phyloP scores from a whole-genome alignment of 345 rosid species.

The Microthlaspi erraticum region DNA sequence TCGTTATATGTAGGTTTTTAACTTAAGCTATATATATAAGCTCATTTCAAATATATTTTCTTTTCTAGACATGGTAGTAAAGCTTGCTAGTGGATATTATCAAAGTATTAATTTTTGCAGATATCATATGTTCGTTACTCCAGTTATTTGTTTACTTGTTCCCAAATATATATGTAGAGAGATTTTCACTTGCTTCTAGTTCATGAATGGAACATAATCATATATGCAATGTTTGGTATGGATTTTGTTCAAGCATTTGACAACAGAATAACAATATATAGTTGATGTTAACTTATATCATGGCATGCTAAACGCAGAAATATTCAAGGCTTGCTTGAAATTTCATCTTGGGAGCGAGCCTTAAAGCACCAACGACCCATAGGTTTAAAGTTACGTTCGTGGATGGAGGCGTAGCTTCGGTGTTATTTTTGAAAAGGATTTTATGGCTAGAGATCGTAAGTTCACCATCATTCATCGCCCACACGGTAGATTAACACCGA shows the following conservation, averaged over 20 bases:
- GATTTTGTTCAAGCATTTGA: conserved; percentile 7
- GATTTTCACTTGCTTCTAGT: neutral
- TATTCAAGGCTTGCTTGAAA: conserved; percentile 16
- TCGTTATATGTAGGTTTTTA: neutral
- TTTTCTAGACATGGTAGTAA: conserved; percentile 6
- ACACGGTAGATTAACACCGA: neutral
- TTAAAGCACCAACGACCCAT: neutral
- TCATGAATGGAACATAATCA: neutral
- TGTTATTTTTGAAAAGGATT: conserved; percentile 5
- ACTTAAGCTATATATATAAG: neutral
- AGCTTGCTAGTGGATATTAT: conserved; percentile 21
- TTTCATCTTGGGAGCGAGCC: conserved; percentile 1
- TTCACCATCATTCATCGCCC: conserved; percentile 24
- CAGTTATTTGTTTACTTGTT: neutral
- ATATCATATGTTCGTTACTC: conserved; percentile 17
- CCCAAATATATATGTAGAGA: neutral
- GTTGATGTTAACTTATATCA: conserved; percentile 10
- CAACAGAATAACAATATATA: neutral
- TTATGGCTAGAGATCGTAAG: conserved; percentile 17
- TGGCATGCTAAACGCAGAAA: conserved; percentile 11
- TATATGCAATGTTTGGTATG: neutral
- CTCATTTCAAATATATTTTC: neutral
- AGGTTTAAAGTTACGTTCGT: neutral
- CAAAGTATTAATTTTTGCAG: neutral
- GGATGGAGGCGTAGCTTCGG: conserved; percentile 20